Base-by-base conservation (phyloP, 192 early-diverging fungal genomes). In the Allomyces macrogynus region DNA sequence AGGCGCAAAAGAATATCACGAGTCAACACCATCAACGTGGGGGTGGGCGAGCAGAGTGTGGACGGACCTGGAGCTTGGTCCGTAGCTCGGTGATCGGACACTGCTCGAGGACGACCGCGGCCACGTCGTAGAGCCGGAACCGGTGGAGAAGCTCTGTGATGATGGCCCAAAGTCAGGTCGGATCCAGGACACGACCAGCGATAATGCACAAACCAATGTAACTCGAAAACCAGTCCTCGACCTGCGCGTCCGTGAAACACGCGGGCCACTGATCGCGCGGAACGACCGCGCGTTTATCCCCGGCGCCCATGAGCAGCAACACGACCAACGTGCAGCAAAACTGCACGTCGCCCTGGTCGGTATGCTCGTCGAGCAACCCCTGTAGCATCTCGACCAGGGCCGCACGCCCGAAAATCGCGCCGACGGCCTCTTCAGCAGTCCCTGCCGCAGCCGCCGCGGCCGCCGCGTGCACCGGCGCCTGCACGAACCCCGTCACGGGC, bases 251-350 rank as follows among this genome's bases (percentile, higher is more conserved):
- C 27, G 67, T 69, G 10, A 84, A 66, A 23, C 80, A 71, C 43
- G 72, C 67, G 4, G 89, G 74, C 7, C 84, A 81, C 18, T 83
- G 65, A n/a, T 83, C 65, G 4, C 89, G 75, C 9, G 85, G 81
- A 5, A 86, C 84, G 71, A 85, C 87, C 85, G 88, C 90, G 65
- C 89, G 88, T 1, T 87, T 84, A 65, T 90, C 86, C 12, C 82
- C 86, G 71, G 73, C 60, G 40, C 43, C 32, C 44, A 49, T 43
- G 61, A 62, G 26, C 25, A 69, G 60, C 40, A 27, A 67, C 24
- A 25, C 61, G 2, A 71, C 23, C n/a, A 63, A 24, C 43, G 25
- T 62, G 24, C 20, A 14, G 11, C 25, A 49, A 64, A 71, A 60
- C 24, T 43, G 12, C 22, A 20, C 20, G 7, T 42, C n/a, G 67